Conservation (phyloP, 2,329 filamentous ascomycete genomes). For the Talaromyces sp. region DNA sequence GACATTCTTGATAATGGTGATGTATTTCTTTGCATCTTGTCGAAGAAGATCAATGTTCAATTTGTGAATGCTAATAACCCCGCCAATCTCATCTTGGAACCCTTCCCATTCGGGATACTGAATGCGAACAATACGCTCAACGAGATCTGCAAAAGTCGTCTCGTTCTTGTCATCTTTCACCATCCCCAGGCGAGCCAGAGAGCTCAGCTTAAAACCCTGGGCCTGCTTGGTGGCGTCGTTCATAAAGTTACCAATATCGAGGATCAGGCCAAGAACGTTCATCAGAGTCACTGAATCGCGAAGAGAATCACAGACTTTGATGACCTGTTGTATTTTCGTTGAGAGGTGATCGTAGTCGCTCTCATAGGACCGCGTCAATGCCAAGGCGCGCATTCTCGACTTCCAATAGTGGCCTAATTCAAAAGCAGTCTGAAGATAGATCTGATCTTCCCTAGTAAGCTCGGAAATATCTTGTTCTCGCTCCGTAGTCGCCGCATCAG, state of each 20-base stretch:
- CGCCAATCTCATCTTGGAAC: slow-evolving; percentile 76
- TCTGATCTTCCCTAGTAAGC: slow-evolving; percentile 89
- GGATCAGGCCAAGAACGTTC: slow-evolving; percentile 90
- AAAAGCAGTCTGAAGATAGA: slow-evolving; percentile 87
- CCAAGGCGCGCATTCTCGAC: slow-evolving; percentile 86
- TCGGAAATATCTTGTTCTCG: slow-evolving; percentile 83
- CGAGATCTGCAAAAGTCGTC: slow-evolving; percentile 88
- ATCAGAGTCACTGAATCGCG: slow-evolving; percentile 88
- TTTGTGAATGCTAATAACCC: slow-evolving; percentile 75
- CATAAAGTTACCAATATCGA: slow-evolving; percentile 99
- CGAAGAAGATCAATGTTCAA: slow-evolving; percentile 92
- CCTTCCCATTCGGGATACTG: slow-evolving; percentile 95
- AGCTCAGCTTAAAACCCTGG: slow-evolving; percentile 94
- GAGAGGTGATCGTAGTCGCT: slow-evolving; percentile 87
- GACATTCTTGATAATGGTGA: slow-evolving; percentile 89
- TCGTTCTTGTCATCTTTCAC: slow-evolving; percentile 99
- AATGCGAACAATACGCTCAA: slow-evolving; percentile 91
- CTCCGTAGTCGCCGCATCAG: slow-evolving; percentile 68
- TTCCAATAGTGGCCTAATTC: slow-evolving; percentile 99
- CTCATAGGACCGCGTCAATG: slow-evolving; percentile 78
- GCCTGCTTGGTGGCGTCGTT: slow-evolving; percentile 99
- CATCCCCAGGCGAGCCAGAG: slow-evolving; percentile 87
- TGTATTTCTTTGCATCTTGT: slow-evolving; percentile 81
- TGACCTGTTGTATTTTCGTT: slow-evolving; percentile 77
- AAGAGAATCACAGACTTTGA: slow-evolving; percentile 78